Evolutionary conservation across 768 basidiomycete species (phyloP).

Genomic region (Panaeolus papilionaceus): DNA sequence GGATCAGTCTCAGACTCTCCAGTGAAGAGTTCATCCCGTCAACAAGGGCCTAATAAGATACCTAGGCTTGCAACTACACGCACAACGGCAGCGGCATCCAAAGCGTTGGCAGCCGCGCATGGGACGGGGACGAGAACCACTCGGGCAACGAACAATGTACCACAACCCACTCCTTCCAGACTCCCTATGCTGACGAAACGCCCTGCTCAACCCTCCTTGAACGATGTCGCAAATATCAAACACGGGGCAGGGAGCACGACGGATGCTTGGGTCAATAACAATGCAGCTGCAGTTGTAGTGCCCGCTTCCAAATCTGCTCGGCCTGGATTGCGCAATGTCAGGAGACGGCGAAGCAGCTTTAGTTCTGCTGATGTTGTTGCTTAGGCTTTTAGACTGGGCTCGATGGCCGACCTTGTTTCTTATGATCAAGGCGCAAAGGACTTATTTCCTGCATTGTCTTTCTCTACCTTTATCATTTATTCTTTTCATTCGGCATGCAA

Average conservation of each 20-base stretch:
- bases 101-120: constrained; percentile 45
- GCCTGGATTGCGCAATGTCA: constrained; percentile 74
- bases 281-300: constrained; percentile 71
- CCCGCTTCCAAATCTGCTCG: constrained; percentile 76
- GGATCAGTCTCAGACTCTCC: constrained; percentile 46
- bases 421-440: constrained; percentile 5
- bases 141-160: constrained; percentile 43
- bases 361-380: constrained; percentile 87
- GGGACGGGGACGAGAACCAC: constrained; percentile 32
- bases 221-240: constrained; percentile 55
- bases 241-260: constrained; percentile 41
- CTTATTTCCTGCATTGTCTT: constrained; percentile 8
- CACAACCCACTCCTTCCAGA: constrained; percentile 77
- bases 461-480: constrained; percentile 10
- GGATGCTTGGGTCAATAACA: constrained; percentile 82
- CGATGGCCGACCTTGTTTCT: constrained; percentile 17
- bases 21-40: constrained; percentile 42
- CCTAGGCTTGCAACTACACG: constrained; percentile 65
- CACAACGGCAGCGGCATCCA: constrained; percentile 54
- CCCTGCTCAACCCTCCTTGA: constrained; percentile 41
- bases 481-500: constrained; percentile 27
- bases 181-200: constrained; percentile 71
- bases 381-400: constrained; percentile 37
- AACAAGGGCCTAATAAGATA: constrained; percentile 68
- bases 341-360: constrained; percentile 85